Evolutionary conservation across 2,329 filamentous ascomycete species (phyloP), one percentile per base, ranked within the genome.

Genomic region (Fusarium sp.): DNA sequence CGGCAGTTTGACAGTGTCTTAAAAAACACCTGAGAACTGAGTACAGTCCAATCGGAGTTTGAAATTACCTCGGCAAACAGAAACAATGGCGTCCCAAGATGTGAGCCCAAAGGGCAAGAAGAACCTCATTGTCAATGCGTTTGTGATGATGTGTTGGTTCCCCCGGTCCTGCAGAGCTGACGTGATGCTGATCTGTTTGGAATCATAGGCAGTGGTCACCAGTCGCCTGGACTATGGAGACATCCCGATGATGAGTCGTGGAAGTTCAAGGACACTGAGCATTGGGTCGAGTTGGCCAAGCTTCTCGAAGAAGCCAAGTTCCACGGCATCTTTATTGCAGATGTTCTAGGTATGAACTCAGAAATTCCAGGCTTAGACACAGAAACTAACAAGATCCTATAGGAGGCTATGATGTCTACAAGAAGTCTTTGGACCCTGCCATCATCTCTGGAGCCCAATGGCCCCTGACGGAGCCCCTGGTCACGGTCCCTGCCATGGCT

Each of bases 391-490:
- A 11, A 20, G 20, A 9, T 14, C 0, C 2, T 18, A 23, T 10
- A 81, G 91, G 90, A 18, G 91, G 91, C 4, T 93, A 94, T 77
- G 92, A 94, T 82, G 91, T 94, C 3, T 94, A 93, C 80, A 89
- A 89, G 37, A 91, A 89, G 69, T 84, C 83, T 0, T 84, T 93
- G 4, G 87, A 89, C 2, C 88, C 91, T 1, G 90, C 91, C 0
- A 87, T 92, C 30, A 82, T 86, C 7, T 90, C 91, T 0, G 92
- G 91, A 0, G 90, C 91, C 0, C 92, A 94, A 80, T 94, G 91
- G 89, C 92, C 92, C 0, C 90, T 93, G 20, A 93, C 93, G 30
- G 92, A 94, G 78, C 92, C 92, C 0, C 78, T 94, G 3, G 87
- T 88, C 2, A 87, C 91, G 1, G 85, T 94, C 1, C 87, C 92